Evolutionary conservation across 192 early-diverging fungal species (phyloP), one percentile per base, ranked within the genome.

Genomic region (Podila clonocystis): DNA sequence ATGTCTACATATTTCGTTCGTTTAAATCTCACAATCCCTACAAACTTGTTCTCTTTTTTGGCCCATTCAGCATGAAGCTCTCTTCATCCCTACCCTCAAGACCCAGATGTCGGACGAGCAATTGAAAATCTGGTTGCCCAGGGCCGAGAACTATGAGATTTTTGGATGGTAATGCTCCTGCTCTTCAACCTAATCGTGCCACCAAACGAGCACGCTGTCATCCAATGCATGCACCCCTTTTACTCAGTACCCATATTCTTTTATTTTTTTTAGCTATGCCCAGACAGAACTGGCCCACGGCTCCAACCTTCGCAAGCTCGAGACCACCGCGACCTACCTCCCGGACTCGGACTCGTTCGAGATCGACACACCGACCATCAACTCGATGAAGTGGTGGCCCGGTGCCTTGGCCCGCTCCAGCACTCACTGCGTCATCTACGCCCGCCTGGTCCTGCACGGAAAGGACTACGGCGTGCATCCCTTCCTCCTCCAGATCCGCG

Each of bases 321-420:
- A 97, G 71, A 97, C 95, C 17, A 97, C 92, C 5, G 94, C 95
- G 0, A 97, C 95, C 3, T 92, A 89, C 66, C 92, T 93, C 73
- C 88, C 88, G 29, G 80, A 83, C 34, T 88, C 93, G 0, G 91
- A 95, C 83, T 93, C 95, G 78, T 97, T 95, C 76, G 84, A 92
- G 38, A 89, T 97, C 64, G 87, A 93, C 70, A 90, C 90, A 31
- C 92, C 92, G 0, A 91, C 90, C 19, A 66, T 93, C 41, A 88
- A 87, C 24, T 88, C 92, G 31, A 94, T 92, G 33, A 95, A 97
- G 83, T 97, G 95, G 95, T 95, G 94, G 95, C 94, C 95, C 72
- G 95, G 94, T 67, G 93, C 91, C 17, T 88, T 94, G 13, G 94
- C 94, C 19, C 90, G 92, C 67, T 91, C 94, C 13, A 91, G 91